A percentile compares a stretch with the other conserved stretches of the same genome.
Evolutionary conservation across 2,329 filamentous ascomycete species (phyloP).

Genomic region (Thelonectria blattea): DNA sequence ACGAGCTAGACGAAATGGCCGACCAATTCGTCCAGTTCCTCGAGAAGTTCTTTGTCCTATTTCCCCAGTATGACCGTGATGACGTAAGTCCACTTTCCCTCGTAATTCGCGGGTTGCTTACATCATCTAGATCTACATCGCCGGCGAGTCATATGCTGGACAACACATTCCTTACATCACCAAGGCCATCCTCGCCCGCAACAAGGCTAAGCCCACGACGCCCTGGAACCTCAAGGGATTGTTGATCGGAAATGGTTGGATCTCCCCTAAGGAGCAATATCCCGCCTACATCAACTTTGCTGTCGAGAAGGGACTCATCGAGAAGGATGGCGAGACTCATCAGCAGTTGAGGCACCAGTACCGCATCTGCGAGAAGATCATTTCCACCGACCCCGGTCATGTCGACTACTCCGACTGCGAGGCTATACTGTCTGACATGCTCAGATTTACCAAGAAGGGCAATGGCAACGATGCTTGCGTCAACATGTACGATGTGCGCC

Average conservation of each 20-base stretch:
- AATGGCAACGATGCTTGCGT: slow-evolving; percentile 67
- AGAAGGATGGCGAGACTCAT: slow-evolving; percentile 68
- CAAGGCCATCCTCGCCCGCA: slow-evolving; percentile 86
- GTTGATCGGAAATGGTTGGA: slow-evolving; percentile 97
- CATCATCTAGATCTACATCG: slow-evolving; percentile 77
- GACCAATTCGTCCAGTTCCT: slow-evolving; percentile 86
- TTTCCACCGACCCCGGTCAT: slow-evolving; percentile 52
- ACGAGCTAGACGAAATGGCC: slow-evolving; percentile 88
- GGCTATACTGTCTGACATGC: slow-evolving; percentile 73
- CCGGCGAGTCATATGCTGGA: slow-evolving; percentile 95
- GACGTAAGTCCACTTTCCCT: slow-evolving; percentile 69
- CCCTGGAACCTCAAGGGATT: slow-evolving; percentile 83
- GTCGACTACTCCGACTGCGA: slow-evolving; percentile 80
- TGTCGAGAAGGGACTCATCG: slow-evolving; percentile 75
- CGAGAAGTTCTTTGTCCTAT: slow-evolving; percentile 88
- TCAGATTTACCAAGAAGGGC: slow-evolving; percentile 66
- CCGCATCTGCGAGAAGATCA: slow-evolving; percentile 69
- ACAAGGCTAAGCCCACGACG: slow-evolving; percentile 62
- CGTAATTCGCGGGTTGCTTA: slow-evolving; percentile 25
- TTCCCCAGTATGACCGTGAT: slow-evolving; percentile 89
- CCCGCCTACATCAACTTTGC: slow-evolving; percentile 83
- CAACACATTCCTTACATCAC: slow-evolving; percentile 98
- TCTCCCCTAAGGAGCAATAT: slow-evolving; percentile 89
- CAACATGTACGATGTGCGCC: slow-evolving; percentile 97
- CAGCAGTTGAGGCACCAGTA: slow-evolving; percentile 72